Base-by-base conservation (phyloP, 2,329 filamentous ascomycete genomes). In the Nemania abortiva region DNA sequence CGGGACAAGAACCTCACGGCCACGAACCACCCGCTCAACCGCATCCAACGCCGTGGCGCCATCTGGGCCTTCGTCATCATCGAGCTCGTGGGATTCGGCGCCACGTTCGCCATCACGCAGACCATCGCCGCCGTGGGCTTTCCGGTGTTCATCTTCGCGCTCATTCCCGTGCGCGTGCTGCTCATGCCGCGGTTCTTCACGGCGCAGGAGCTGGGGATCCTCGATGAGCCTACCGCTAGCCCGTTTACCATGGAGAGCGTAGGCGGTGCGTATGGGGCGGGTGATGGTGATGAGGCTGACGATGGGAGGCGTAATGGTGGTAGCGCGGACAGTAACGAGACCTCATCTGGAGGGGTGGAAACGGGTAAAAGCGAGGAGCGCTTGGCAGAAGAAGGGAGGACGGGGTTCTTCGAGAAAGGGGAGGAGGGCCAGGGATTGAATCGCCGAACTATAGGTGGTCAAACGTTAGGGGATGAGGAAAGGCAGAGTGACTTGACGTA, bases 81-180 rank as follows among this genome's bases (percentile, higher is more conserved):
- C 39, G 90, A 94, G 79, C 81, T 95, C 3, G 27, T 90, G 52
- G 91, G 89, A 0, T 94, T 95, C 74, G 92, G 85, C 2, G 92
- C 90, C 24, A 95, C 92, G 0, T 94, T 95, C 78, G 92, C 92
- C 68, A 92, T 95, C 75, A 94, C 92, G 0, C 90, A 95, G 81
- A 95, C 92, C 0, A 91, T 95, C 58, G 92, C 92, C 2, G 92
- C 92, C 2, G 92, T 95, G 11, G 92, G 92, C 0, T 95, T 95
- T 73, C 92, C 92, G 9, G 85, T 94, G 42, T 87, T 93, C 71
- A 93, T 94, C 75, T 81, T 94, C 56, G 79, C 88, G 18, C 83
- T 94, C 5, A 90, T 94, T 27, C 92, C 92, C 0, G 80, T 90
- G 1, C 86, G 92, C 9, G 87, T 90, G 1, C 82, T 88, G 68